These are phyloP conservation scores for Pleomassaria siparia DNA, from an alignment of 2,329 filamentous ascomycete species.

Conservation along the genomic window DNA sequence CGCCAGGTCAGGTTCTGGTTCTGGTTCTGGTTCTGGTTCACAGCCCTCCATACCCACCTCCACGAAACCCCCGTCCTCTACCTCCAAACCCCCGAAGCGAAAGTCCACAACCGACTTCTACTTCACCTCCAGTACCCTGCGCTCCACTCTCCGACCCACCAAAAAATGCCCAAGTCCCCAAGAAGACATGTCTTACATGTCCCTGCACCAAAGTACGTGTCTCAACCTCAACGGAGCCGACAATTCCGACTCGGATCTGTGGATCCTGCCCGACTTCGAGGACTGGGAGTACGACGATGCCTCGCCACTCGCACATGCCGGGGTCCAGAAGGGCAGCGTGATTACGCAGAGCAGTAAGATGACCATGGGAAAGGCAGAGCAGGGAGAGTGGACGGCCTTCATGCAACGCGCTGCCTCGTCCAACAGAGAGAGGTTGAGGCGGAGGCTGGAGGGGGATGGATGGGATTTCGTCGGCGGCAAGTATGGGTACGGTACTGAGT, in stretches of 20 bases:
- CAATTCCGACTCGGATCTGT: constrained; percentile 28
- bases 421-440: constrained; percentile 32
- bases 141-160: neutral
- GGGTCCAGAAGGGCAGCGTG: neutral
- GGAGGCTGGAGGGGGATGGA: constrained; percentile 34
- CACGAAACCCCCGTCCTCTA: constrained; percentile 13
- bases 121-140: neutral
- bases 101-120: neutral
- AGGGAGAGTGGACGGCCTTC: constrained; percentile 18
- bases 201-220: constrained; percentile 26
- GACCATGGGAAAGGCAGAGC: neutral
- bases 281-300: constrained; percentile 27
- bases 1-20: too few relatives aligned
- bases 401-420: constrained; percentile 29
- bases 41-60: constrained; percentile 8
- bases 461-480: constrained; percentile 37
- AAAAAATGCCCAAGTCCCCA: constrained; percentile 11
- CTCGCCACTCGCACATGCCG: constrained; percentile 2
- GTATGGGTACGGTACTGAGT: constrained; percentile 27
- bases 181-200: constrained; percentile 6
- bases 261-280: constrained; percentile 36
- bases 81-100: constrained; percentile 9
- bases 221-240: constrained; percentile 19
- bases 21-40: too few relatives aligned
- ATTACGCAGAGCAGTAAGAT: neutral